Evolutionary conservation across 768 basidiomycete species (phyloP).

Genomic region (Leccinum pellstonianum): DNA sequence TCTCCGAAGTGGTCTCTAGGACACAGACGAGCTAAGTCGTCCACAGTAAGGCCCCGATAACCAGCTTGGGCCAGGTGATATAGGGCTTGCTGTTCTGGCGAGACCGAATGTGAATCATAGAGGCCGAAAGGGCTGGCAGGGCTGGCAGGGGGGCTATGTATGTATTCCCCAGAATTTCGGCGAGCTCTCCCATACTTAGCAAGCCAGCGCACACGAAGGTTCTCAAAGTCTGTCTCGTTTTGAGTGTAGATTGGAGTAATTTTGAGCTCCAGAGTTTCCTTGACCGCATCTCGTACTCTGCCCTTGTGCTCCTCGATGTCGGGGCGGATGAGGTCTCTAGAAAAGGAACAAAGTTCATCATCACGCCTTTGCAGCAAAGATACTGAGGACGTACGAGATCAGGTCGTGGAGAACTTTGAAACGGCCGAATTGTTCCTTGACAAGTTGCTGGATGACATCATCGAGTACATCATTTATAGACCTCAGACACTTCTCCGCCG

Average conservation of each 20-base stretch:
- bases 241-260: constrained; percentile 39
- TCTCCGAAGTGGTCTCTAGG: constrained; percentile 35
- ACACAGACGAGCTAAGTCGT: constrained; percentile 30
- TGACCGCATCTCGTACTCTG: constrained; percentile 27
- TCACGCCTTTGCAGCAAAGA: neutral
- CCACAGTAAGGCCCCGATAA: constrained; percentile 18
- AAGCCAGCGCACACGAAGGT: constrained; percentile 27
- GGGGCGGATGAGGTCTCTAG: constrained; percentile 27
- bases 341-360: neutral
- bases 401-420: constrained; percentile 36
- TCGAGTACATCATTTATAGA: constrained; percentile 32
- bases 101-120: too few relatives aligned
- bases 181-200: constrained; percentile 22
- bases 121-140: too few relatives aligned
- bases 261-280: constrained; percentile 40
- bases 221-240: constrained; percentile 26
- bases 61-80: constrained; percentile 30
- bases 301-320: constrained; percentile 32
- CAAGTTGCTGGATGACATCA: constrained; percentile 27
- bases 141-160: neutral
- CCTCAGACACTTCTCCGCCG: constrained; percentile 36
- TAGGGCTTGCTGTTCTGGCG: constrained; percentile 17
- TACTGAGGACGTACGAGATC: constrained; percentile 34
- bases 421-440: constrained; percentile 39
- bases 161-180: neutral